phyloP scores from a whole-genome alignment of 495 filamentous ascomycete genomes.

The Penicillium soppii region DNA sequence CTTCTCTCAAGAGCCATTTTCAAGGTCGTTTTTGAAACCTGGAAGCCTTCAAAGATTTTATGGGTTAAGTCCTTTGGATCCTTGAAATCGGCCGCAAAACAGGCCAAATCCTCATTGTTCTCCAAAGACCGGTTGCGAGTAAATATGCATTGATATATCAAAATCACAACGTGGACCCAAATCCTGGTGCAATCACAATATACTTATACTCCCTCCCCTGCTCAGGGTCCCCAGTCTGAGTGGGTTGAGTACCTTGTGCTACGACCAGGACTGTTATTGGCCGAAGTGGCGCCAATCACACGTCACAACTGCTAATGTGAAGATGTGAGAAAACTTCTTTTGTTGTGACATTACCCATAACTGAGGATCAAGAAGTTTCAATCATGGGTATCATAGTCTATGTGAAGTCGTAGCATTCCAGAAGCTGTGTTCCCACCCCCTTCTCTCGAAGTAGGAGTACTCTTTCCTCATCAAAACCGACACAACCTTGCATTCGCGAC shows the following conservation, averaged over 20 bases:
- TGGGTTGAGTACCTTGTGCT: conserved; percentile 30
- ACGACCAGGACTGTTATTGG: conserved; percentile 19
- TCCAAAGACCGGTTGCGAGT: no score
- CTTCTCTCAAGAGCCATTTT: no score
- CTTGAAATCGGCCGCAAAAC: no score
- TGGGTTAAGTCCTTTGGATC: no score
- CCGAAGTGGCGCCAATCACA: not conserved
- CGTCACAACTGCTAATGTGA: not conserved
- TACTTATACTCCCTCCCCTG: conserved; percentile 4
- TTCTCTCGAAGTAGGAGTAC: conserved; percentile 82
- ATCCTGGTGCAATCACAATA: conserved; percentile 2
- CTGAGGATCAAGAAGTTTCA: not conserved
- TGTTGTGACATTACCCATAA: not conserved
- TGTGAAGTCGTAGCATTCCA: conserved; percentile 93
- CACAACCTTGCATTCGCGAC: conserved; percentile 55
- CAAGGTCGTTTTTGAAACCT: no score
- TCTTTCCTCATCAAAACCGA: conserved; percentile 92
- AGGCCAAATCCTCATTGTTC: no score
- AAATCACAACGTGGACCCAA: no score
- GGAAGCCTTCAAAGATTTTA: no score
- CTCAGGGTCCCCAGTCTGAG: conserved; percentile 23
- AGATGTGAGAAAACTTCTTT: no score
- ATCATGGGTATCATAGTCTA: no score
- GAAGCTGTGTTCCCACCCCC: conserved; percentile 60
- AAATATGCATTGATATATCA: no score